phyloP scores from a whole-genome alignment of 768 basidiomycete genomes.

The Cubamyces sp. region DNA sequence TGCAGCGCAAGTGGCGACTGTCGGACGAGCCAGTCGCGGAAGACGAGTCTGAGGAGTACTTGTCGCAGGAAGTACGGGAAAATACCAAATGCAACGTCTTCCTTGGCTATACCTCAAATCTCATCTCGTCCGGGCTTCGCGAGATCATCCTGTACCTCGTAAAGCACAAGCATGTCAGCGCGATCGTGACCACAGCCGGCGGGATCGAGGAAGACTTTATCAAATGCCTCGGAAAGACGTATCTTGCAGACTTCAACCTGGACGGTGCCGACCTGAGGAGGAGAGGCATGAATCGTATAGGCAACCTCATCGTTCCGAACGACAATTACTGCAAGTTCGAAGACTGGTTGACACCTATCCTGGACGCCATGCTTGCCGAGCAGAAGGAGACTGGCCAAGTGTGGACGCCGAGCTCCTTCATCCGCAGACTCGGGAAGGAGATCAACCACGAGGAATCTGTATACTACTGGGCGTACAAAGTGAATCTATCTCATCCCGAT shows the following conservation, averaged over 20 bases:
- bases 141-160: constrained; percentile 92
- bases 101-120: constrained; percentile 97
- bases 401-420: constrained; percentile 96
- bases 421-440: constrained; percentile 92
- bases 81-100: constrained; percentile 86
- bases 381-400: constrained; percentile 69
- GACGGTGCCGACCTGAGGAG: constrained; percentile 87
- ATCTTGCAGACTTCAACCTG: constrained; percentile 90
- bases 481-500: constrained; percentile 45
- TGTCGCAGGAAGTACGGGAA: constrained; percentile 60
- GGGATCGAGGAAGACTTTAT: constrained; percentile 99
- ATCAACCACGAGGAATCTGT: constrained; percentile 97
- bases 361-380: constrained; percentile 88
- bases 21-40: constrained; percentile 78
- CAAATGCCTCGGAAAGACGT: constrained; percentile 97
- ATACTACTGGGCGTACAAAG: constrained; percentile 99
- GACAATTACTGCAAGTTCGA: constrained; percentile 99
- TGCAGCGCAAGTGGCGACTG: constrained; percentile 84
- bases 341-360: constrained; percentile 96
- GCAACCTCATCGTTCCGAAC: constrained; percentile 95
- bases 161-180: constrained; percentile 87
- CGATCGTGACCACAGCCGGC: constrained; percentile 95
- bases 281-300: constrained; percentile 95
- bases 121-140: constrained; percentile 95
- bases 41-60: constrained; percentile 72